Base-by-base conservation (phyloP, 2,329 filamentous ascomycete species). In the Scleromitrula shiraiana region DNA sequence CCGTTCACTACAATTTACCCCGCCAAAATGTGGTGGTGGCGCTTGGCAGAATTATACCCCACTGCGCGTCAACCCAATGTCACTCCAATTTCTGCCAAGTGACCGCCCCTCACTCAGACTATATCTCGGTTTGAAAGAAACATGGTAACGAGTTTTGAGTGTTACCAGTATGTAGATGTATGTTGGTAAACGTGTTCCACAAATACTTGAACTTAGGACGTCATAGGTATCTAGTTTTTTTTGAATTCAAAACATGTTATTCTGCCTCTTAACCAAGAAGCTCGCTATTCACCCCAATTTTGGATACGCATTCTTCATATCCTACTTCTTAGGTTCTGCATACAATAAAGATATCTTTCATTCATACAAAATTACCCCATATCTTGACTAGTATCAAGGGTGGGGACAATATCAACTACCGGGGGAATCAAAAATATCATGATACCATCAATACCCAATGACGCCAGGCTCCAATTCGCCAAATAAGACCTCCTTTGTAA, bases 381-480 rank as follows among this genome's bases (percentile, higher is more conserved):
- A 29, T 46, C 44, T 17, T 41, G 37, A 41, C 44, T 46, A 37
- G 29, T 41, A 46, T 41, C 44, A 41, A 35, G 37, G 36, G 14
- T 30, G 41, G 35, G 36, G 24, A 46, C 33, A 38, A 26, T 46
- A 22, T 22, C 30, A 35, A 29, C 17, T 23, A 10, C 33, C 19
- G 20, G n/a, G 26, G 37, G 36, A 41, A 35, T 35, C 37, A 33
- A 24, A 27, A 35, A 33, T n/a, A 41, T 41, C 26, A 32, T 36
- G 33, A 24, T 33, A 15, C n/a, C 44, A 20, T 46, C 26, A 32
- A 32, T 46, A 30, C 37, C 37, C 44, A 41, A 46, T 17, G 44
- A 46, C 44, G 41, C 44, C 44, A 41, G 37, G 44, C 44, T 46
- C 44, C 44, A 46, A 19, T 38, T 20, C 44, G 44, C 44, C 44